phyloP scores from a whole-genome alignment of 495 filamentous ascomycete genomes.

The Umbilicaria muhlenbergii region DNA sequence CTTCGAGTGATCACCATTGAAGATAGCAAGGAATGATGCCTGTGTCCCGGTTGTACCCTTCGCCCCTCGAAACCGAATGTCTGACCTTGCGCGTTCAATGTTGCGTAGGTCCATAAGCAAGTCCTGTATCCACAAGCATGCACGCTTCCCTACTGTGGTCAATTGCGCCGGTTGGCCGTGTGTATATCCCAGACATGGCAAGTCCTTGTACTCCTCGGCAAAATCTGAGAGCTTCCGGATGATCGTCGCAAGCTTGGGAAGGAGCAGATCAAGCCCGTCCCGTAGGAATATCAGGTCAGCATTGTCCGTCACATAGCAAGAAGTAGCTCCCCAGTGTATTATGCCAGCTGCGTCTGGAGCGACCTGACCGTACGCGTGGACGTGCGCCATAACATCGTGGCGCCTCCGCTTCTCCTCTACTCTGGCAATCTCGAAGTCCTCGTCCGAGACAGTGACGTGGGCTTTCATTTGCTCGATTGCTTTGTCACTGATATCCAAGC shows the following conservation, averaged over 20 bases:
- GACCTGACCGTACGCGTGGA: constrained; percentile 54
- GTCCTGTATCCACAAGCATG: constrained; percentile 76
- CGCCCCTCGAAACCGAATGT: constrained; percentile 70
- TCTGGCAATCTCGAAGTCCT: constrained; percentile 60
- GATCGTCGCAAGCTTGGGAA: constrained; percentile 74
- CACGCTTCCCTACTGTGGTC: constrained; percentile 72
- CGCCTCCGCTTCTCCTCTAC: constrained; percentile 67
- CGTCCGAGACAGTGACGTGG: constrained; percentile 57
- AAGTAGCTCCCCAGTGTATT: constrained; percentile 64
- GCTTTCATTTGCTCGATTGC: constrained; percentile 61
- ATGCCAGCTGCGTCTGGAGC: constrained; percentile 75
- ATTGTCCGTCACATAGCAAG: constrained; percentile 57
- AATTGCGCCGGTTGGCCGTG: constrained; percentile 68
- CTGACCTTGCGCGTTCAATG: constrained; percentile 56
- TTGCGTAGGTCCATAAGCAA: constrained; percentile 75
- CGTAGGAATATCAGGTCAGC: constrained; percentile 75
- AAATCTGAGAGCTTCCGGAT: constrained; percentile 68
- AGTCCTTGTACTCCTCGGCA: constrained; percentile 57
- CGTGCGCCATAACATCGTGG: constrained; percentile 59
- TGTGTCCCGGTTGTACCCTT: constrained; percentile 69
- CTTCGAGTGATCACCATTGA: constrained; percentile 65
- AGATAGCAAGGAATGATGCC: constrained; percentile 71
- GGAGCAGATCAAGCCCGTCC: constrained; percentile 57
- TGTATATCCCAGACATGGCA: constrained; percentile 58
- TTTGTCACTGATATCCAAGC: constrained; percentile 47